Evolutionary conservation across 169 alveolate genomes (phyloP).

Genomic region (Plasmodium berghei): DNA sequence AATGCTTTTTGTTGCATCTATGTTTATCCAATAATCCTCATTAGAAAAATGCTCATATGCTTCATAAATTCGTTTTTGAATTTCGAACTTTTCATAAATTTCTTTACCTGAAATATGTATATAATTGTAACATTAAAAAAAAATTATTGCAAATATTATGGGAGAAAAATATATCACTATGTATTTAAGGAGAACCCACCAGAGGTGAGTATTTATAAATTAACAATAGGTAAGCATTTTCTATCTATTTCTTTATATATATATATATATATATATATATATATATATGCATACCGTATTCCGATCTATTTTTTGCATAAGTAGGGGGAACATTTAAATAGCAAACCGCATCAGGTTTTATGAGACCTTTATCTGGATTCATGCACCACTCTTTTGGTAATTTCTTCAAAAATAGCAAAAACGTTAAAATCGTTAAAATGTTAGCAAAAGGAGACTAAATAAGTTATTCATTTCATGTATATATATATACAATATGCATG

Average conservation of each 20-base stretch:
- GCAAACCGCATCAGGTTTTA: slow-evolving; percentile 74
- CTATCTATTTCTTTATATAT: too few relatives aligned
- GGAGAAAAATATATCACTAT: not conserved
- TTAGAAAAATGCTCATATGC: slow-evolving; percentile 33
- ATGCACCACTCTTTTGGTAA: slow-evolving; percentile 53
- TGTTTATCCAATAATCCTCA: slow-evolving; percentile 66
- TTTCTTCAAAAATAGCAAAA: slow-evolving; percentile 13
- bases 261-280: not conserved
- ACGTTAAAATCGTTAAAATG: not conserved
- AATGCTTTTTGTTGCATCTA: slow-evolving; percentile 76
- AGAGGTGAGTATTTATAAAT: not conserved
- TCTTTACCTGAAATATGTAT: slow-evolving; percentile 48
- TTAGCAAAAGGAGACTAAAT: not conserved
- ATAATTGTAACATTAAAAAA: not conserved
- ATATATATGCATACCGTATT: slow-evolving; percentile 36
- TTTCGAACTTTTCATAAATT: slow-evolving; percentile 67
- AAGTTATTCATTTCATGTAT: not conserved
- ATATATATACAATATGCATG: not conserved
- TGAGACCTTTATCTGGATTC: slow-evolving; percentile 75
- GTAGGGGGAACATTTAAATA: slow-evolving; percentile 64
- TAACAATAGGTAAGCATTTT: not conserved
- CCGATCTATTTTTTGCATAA: slow-evolving; percentile 60
- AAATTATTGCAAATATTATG: not conserved
- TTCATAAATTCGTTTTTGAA: slow-evolving; percentile 58
- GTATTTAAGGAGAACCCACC: not conserved